A percentile compares a stretch with the other conserved stretches of the same genome.
Conservation (phyloP, 108 stramenopile genomes). For the Cyclostephanos invisitatus region DNA sequence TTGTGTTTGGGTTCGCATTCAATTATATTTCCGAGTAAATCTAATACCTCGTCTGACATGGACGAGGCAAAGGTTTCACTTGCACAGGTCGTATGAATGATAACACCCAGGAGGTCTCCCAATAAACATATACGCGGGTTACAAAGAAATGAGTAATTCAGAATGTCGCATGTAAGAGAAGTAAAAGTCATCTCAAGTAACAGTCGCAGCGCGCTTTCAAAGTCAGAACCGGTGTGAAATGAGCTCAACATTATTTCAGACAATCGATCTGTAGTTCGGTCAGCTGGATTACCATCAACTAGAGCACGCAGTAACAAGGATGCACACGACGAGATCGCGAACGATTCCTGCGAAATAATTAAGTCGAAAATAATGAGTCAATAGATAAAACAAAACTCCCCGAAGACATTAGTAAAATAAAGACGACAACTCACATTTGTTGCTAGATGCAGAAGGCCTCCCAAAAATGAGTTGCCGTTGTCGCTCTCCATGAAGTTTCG, state of each 20-base stretch:
- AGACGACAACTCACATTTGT: slow-evolving; percentile 33
- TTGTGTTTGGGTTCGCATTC: background rate
- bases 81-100: slow-evolving; percentile 10
- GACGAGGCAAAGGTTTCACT: slow-evolving; percentile 9
- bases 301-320: slow-evolving; percentile 43
- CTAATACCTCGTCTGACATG: slow-evolving; percentile 19
- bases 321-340: slow-evolving; percentile 35
- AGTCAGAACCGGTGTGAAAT: slow-evolving; percentile 22
- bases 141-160: slow-evolving; percentile 12
- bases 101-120: slow-evolving; percentile 33
- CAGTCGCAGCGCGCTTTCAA: slow-evolving; percentile 26
- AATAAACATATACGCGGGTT: slow-evolving; percentile 30
- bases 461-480: slow-evolving; percentile 17
- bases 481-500: slow-evolving; percentile 19
- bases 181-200: slow-evolving; percentile 15
- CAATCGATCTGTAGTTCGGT: slow-evolving; percentile 35
- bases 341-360: slow-evolving; percentile 25
- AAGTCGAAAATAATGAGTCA: background rate
- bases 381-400: background rate
- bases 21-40: slow-evolving; percentile 11
- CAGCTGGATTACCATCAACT: slow-evolving; percentile 37
- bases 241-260: slow-evolving; percentile 32
- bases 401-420: background rate
- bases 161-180: slow-evolving; percentile 3
- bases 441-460: slow-evolving; percentile 32